Evolutionary conservation across 129 eudicot species (phyloP).

Genomic region (Mikania micrantha): DNA sequence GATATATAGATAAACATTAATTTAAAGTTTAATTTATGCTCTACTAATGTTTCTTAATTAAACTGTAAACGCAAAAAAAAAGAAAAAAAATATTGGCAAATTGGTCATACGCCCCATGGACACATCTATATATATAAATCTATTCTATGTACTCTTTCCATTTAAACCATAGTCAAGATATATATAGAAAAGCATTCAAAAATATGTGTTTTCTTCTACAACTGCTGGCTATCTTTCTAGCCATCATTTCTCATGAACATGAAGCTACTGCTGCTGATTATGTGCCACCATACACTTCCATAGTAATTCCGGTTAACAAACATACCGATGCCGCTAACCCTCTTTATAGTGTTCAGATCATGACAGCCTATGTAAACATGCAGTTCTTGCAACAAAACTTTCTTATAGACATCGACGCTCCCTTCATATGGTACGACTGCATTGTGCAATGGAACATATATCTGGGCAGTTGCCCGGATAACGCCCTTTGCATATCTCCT

Average conservation of each 20-base stretch:
- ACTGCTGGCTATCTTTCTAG: not conserved
- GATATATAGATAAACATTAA: too few species aligned
- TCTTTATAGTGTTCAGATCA: not conserved
- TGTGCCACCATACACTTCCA: not conserved
- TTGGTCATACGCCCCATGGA: too few species aligned
- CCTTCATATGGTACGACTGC: too few species aligned
- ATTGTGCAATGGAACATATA: not conserved
- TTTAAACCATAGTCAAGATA: too few species aligned
- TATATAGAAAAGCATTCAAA: too few species aligned
- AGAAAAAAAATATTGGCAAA: too few species aligned
- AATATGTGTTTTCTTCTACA: not conserved
- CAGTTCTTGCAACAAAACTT: not conserved
- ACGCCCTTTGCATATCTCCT: conserved; percentile 4
- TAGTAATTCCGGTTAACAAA: not conserved
- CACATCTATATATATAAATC: too few species aligned
- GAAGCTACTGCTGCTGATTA: not conserved
- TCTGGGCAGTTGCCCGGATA: conserved; percentile 3
- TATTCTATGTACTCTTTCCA: too few species aligned
- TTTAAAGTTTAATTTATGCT: too few species aligned
- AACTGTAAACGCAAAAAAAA: too few species aligned
- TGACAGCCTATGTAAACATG: not conserved
- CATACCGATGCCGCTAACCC: conserved; percentile 4
- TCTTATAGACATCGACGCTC: conserved; percentile 16
- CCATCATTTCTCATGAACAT: not conserved
- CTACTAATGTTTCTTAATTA: too few species aligned